Conservation (phyloP, 768 basidiomycete species). For the Mycena polygramma region DNA sequence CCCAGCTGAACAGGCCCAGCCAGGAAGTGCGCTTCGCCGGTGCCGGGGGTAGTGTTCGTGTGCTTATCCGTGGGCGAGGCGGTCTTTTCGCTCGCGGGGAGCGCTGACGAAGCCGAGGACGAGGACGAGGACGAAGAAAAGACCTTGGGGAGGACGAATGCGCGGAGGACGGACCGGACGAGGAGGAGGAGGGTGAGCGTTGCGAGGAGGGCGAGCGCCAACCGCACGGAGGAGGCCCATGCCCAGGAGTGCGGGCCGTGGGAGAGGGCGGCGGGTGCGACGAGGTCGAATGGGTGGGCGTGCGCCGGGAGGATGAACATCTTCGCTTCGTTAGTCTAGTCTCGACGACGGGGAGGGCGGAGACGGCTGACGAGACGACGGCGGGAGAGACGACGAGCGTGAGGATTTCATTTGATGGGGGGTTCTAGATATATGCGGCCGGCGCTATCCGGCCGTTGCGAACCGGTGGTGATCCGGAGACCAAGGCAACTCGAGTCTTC, state of each 20-base stretch:
- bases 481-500: background rate
- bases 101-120: no score
- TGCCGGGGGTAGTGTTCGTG: no score
- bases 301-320: conserved; percentile 32
- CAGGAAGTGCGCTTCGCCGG: conserved; percentile 3
- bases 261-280: background rate
- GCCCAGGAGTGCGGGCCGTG: background rate
- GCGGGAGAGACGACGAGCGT: background rate
- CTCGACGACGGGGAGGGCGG: background rate
- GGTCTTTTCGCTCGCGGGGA: background rate
- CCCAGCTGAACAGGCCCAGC: background rate
- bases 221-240: background rate
- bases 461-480: background rate
- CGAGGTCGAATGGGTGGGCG: background rate
- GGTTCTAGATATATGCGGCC: background rate
- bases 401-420: background rate
- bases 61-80: no score
- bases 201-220: conserved; percentile 20
- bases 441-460: background rate
- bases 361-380: background rate
- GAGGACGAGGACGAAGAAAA: no score
- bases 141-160: background rate
- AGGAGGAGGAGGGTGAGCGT: conserved; percentile 14
- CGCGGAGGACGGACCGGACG: conserved; percentile 6
- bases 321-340: background rate